Percentiles rank a stretch among this genome's conserved stretches.
Conservation (phyloP, 164 flowering plant genomes). For the Magnolia kwangsiensis region DNA sequence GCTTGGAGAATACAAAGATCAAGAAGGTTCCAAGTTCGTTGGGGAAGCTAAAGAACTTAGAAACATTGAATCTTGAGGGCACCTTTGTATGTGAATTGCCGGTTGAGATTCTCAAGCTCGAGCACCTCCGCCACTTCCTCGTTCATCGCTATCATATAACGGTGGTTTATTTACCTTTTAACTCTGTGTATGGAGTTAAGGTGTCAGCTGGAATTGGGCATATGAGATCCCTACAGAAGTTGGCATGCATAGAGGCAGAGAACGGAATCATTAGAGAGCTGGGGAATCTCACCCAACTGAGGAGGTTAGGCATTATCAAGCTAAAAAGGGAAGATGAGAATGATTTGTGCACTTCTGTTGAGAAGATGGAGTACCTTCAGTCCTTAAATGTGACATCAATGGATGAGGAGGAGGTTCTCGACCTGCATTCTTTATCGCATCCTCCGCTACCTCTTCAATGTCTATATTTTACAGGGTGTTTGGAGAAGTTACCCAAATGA, state of each 20-base stretch:
- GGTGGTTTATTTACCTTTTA: not conserved
- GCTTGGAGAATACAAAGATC: not conserved
- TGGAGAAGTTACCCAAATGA: not conserved
- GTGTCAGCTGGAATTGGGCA: constrained; percentile 29
- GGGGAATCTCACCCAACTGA: constrained; percentile 30
- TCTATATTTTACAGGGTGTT: not conserved
- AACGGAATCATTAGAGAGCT: constrained; percentile 16
- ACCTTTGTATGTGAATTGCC: not conserved
- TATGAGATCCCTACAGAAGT: constrained; percentile 25
- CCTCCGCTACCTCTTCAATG: not conserved
- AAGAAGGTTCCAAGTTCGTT: not conserved
- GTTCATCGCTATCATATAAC: not conserved
- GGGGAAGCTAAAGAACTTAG: not conserved
- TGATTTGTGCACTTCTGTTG: constrained; percentile 28
- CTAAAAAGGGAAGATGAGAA: constrained; percentile 19
- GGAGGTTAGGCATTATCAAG: constrained; percentile 28
- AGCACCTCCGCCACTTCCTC: not conserved
- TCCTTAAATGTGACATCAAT: constrained; percentile 19
- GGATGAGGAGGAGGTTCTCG: constrained; percentile 19
- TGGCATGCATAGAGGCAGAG: constrained; percentile 31
- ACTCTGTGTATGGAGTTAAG: constrained; percentile 5
- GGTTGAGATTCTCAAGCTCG: not conserved
- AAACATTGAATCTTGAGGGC: not conserved
- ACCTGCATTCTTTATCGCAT: constrained; percentile 22
- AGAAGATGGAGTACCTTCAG: constrained; percentile 30